These are phyloP conservation scores for Pichia sp. DNA, from an alignment of 1,139 yeast genomes.

Conservation along the genomic window DNA sequence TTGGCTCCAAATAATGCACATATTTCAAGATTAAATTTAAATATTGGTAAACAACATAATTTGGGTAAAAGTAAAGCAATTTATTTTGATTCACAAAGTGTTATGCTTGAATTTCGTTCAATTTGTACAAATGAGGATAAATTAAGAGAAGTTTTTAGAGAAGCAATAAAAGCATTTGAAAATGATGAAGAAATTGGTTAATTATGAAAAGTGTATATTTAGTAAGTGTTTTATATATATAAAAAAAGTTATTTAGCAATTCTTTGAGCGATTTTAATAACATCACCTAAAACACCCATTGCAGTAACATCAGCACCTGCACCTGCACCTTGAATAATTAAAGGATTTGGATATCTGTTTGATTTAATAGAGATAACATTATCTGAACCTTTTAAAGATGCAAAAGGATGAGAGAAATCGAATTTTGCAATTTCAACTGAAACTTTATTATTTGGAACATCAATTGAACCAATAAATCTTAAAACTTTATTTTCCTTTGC, in stretches of 20 bases:
- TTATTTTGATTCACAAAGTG: slow-evolving; percentile 58
- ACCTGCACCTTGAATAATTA: slow-evolving; percentile 97
- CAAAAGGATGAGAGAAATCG: slow-evolving; percentile 87
- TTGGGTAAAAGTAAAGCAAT: slow-evolving; percentile 26
- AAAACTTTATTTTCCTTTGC: slow-evolving; percentile 78
- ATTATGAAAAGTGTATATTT: neutral
- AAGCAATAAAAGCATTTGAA: slow-evolving; percentile 49
- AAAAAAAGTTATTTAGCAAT: slow-evolving; percentile 34
- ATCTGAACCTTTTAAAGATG: slow-evolving; percentile 91
- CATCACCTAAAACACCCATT: slow-evolving; percentile 94
- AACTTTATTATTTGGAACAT: slow-evolving; percentile 58
- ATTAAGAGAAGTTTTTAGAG: slow-evolving; percentile 49
- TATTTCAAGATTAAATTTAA: slow-evolving; percentile 53
- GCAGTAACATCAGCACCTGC: slow-evolving; percentile 99
- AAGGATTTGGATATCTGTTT: slow-evolving; percentile 85
- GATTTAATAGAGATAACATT: slow-evolving; percentile 90
- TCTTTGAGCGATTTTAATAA: slow-evolving; percentile 86
- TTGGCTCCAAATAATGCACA: slow-evolving; percentile 78
- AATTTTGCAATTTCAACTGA: slow-evolving; percentile 86
- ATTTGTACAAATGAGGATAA: slow-evolving; percentile 50
- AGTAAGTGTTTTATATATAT: neutral
- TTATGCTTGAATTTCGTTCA: slow-evolving; percentile 62
- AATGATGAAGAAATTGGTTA: slow-evolving; percentile 17
- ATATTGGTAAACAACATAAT: slow-evolving; percentile 26
- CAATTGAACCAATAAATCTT: slow-evolving; percentile 90